Evolutionary conservation across 306 rosid genomes (phyloP).

Genomic region (Quillaja saponaria): DNA sequence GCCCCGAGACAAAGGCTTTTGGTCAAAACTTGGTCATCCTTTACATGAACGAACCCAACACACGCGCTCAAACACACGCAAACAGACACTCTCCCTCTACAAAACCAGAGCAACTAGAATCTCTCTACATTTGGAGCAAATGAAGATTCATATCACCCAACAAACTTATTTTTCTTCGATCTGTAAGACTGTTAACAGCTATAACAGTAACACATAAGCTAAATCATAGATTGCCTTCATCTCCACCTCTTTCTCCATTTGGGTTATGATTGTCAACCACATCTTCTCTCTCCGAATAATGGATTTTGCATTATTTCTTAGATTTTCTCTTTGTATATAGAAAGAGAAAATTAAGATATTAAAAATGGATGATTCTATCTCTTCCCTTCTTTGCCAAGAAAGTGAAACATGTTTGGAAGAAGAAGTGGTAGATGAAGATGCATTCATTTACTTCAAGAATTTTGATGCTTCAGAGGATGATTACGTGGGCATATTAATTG

Average conservation of each 20-base stretch:
- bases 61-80: not conserved
- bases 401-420: slow-evolving; percentile 32
- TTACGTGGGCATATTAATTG: slow-evolving; percentile 41
- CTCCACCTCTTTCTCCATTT: slow-evolving; percentile 10
- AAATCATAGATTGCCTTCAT: slow-evolving; percentile 29
- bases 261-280: slow-evolving; percentile 27
- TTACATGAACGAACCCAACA: slow-evolving; percentile 6
- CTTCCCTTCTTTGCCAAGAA: slow-evolving; percentile 50
- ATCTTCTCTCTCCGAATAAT: slow-evolving; percentile 20
- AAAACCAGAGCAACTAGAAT: slow-evolving; percentile 16
- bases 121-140: slow-evolving; percentile 20
- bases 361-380: slow-evolving; percentile 43
- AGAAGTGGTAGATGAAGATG: slow-evolving; percentile 36
- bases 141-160: slow-evolving; percentile 9
- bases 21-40: slow-evolving; percentile 45
- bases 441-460: slow-evolving; percentile 24
- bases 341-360: not conserved
- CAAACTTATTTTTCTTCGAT: slow-evolving; percentile 24
- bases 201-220: slow-evolving; percentile 30
- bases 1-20: slow-evolving; percentile 23
- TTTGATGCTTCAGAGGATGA: slow-evolving; percentile 47
- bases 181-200: slow-evolving; percentile 32
- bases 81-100: not conserved
- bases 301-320: slow-evolving; percentile 12
- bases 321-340: slow-evolving; percentile 17